These are phyloP conservation scores for Neurospora pannonica DNA, from an alignment of 495 filamentous ascomycete species.

Conservation along the genomic window DNA sequence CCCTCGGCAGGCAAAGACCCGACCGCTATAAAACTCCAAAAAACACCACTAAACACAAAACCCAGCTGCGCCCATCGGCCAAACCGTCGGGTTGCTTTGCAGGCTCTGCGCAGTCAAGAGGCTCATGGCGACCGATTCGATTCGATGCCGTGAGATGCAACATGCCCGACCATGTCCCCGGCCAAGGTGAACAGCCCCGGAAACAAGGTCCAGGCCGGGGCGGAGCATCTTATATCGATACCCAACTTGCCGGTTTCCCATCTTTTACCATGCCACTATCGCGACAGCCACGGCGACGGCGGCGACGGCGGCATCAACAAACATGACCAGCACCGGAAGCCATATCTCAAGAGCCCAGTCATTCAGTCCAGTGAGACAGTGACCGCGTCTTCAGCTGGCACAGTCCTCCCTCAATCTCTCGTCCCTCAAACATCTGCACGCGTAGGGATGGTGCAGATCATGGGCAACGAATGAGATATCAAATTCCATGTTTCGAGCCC, in stretches of 20 bases:
- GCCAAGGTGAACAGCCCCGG: not conserved
- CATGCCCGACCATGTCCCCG: not conserved
- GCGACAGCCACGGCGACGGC: not conserved
- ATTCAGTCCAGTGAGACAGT: not conserved
- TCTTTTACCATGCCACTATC: not conserved
- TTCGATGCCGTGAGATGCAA: not conserved
- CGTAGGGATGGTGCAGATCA: not conserved
- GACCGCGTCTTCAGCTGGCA: not conserved
- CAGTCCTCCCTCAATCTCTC: not conserved
- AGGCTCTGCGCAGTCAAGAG: not conserved
- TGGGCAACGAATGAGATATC: not conserved
- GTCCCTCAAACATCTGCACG: not conserved
- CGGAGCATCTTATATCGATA: not conserved
- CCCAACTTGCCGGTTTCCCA: not conserved
- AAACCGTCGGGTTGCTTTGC: not conserved
- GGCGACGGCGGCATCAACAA: not conserved
- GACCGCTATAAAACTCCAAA: not conserved
- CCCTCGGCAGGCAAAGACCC: not conserved
- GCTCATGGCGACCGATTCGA: not conserved
- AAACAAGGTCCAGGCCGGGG: not conserved
- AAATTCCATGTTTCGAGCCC: not conserved
- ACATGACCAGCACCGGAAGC: not conserved
- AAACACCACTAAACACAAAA: not conserved
- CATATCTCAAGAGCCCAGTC: not conserved
- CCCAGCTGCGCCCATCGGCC: not conserved